Percentiles rank a stretch among this genome's conserved stretches.
Conservation (phyloP, 805 yeast genomes). For the Martiniozyma abietophila region DNA sequence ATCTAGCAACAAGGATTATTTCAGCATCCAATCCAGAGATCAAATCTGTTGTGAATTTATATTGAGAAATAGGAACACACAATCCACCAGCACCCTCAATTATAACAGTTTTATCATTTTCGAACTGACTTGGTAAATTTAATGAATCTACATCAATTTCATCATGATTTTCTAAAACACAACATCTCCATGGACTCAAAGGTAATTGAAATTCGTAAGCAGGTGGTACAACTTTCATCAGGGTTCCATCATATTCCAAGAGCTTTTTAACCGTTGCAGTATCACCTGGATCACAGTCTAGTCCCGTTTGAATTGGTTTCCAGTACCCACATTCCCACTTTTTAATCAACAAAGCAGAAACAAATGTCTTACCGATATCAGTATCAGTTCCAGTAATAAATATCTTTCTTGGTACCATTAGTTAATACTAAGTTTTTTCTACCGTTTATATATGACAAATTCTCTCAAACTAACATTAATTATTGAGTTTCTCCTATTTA, state of each 20-base stretch:
- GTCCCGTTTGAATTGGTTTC: constrained; percentile 9
- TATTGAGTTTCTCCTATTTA: no score
- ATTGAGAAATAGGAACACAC: constrained; percentile 12
- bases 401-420: neutral
- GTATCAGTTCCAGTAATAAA: constrained; percentile 9
- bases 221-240: constrained; percentile 5
- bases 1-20: constrained; percentile 14
- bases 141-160: neutral
- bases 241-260: neutral
- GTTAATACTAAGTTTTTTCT: neutral
- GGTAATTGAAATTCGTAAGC: constrained; percentile 10
- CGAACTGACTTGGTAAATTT: neutral
- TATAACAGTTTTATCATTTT: neutral
- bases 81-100: constrained; percentile 19
- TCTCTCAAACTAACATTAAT: neutral
- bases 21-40: constrained; percentile 8
- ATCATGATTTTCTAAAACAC: constrained; percentile 6
- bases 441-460: neutral
- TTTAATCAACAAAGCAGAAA: constrained; percentile 6
- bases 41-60: constrained; percentile 10
- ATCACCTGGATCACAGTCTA: constrained; percentile 6
- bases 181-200: constrained; percentile 18
- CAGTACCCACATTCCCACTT: constrained; percentile 6
- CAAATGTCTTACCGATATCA: constrained; percentile 8
- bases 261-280: constrained; percentile 3